Conservation (phyloP, 2,329 filamentous ascomycete species). For the Xylariaceae sp. region DNA sequence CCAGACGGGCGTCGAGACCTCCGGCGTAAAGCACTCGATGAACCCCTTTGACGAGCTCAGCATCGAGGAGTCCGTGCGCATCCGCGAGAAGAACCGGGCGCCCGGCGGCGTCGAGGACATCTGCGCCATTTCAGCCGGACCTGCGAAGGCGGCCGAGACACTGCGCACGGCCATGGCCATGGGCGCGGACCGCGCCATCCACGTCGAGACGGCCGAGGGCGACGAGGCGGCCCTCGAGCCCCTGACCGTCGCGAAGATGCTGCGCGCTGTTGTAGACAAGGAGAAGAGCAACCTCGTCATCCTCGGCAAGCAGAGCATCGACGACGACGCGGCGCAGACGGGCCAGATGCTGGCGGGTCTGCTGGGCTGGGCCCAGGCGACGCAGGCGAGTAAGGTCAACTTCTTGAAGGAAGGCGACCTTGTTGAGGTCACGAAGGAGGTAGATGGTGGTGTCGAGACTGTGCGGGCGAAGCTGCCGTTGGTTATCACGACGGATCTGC, state of each 20-base stretch:
- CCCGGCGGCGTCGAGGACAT: slow-evolving; percentile 82
- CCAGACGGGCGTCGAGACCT: slow-evolving; percentile 83
- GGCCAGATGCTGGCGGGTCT: slow-evolving; percentile 96
- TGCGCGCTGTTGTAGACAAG: slow-evolving; percentile 71
- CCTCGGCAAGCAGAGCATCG: slow-evolving; percentile 95
- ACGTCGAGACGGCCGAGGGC: slow-evolving; percentile 73
- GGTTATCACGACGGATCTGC: slow-evolving; percentile 90
- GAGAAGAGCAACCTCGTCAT: slow-evolving; percentile 90
- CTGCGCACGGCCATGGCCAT: slow-evolving; percentile 97
- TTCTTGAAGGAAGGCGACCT: slow-evolving; percentile 60
- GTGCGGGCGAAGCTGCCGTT: slow-evolving; percentile 79
- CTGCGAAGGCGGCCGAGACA: slow-evolving; percentile 79
- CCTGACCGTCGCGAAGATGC: slow-evolving; percentile 83
- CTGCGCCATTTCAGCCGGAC: slow-evolving; percentile 81
- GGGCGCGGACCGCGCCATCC: slow-evolving; percentile 88
- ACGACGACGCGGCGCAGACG: slow-evolving; percentile 92
- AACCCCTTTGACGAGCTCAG: slow-evolving; percentile 99
- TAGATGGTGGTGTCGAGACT: slow-evolving; percentile 93
- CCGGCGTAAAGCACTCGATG: slow-evolving; percentile 94
- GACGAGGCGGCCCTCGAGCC: slow-evolving; percentile 68
- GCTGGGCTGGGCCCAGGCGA: slow-evolving; percentile 89
- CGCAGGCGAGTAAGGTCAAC: slow-evolving; percentile 80
- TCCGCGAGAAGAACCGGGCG: slow-evolving; percentile 78
- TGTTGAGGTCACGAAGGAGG: slow-evolving; percentile 80
- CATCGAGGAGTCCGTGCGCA: slow-evolving; percentile 89